Conservation (phyloP, 108 stramenopile genomes). For the Nitzschia inconspicua region DNA sequence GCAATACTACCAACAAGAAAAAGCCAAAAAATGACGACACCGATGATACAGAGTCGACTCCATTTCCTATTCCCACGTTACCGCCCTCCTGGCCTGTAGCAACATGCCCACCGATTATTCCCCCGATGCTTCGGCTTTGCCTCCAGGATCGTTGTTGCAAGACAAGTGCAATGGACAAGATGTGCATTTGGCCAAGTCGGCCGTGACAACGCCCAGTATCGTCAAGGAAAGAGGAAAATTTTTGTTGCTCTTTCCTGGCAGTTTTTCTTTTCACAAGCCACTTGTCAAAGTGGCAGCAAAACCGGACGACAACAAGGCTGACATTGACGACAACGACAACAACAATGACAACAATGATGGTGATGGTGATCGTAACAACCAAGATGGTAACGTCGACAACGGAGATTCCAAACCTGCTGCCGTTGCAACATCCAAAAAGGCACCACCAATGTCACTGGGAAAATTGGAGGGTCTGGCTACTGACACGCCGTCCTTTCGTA, state of each 20-base stretch:
- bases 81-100: constrained; percentile 25
- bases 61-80: constrained; percentile 3
- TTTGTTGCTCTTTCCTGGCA: constrained; percentile 37
- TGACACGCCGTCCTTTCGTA: constrained; percentile 22
- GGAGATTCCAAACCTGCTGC: constrained; percentile 13
- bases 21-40: neutral
- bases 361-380: neutral
- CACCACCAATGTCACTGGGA: constrained; percentile 21
- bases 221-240: constrained; percentile 35
- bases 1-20: no score
- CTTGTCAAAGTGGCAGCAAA: neutral
- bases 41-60: no score
- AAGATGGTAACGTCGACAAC: neutral
- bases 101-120: constrained; percentile 8
- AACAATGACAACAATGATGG: constrained; percentile 2
- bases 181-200: constrained; percentile 31
- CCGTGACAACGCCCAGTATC: constrained; percentile 19
- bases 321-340: neutral
- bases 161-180: constrained; percentile 34
- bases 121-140: constrained; percentile 20
- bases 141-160: constrained; percentile 31
- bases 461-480: constrained; percentile 28
- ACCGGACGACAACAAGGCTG: neutral
- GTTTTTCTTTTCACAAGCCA: constrained; percentile 20
- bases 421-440: neutral